These are phyloP conservation scores for Geotrichum europaeum DNA, from an alignment of 1,139 yeast species.

Conservation along the genomic window DNA sequence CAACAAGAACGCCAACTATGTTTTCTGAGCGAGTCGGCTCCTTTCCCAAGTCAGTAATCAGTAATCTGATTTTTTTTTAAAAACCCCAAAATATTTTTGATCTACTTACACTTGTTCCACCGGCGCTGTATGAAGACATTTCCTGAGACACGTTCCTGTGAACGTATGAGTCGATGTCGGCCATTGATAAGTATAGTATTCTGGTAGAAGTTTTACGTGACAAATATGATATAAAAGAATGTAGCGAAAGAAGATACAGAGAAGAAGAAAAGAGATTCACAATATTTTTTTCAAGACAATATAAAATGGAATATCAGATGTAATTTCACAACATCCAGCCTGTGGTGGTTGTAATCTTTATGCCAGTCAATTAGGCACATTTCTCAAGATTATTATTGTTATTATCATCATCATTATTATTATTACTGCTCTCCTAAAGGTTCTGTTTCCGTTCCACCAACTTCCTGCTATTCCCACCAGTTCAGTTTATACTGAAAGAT, in stretches of 20 bases:
- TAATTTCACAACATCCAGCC: neutral
- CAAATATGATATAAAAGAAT: neutral
- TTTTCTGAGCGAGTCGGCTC: neutral
- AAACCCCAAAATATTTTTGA: neutral
- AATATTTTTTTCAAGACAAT: neutral
- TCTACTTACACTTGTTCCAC: neutral
- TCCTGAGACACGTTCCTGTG: neutral
- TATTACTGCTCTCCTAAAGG: too few relatives aligned
- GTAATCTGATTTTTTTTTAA: too few relatives aligned
- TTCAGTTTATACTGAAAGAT: neutral
- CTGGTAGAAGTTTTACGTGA: neutral
- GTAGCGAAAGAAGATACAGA: neutral
- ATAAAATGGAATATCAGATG: neutral
- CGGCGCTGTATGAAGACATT: neutral
- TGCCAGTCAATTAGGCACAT: neutral
- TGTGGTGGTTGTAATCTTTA: neutral
- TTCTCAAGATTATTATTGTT: neutral
- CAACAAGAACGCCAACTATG: slow-evolving; percentile 14
- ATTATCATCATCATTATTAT: too few relatives aligned
- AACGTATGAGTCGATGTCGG: neutral
- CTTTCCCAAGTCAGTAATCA: neutral
- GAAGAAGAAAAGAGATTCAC: neutral
- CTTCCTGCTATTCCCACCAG: too few relatives aligned
- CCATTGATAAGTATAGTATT: neutral
- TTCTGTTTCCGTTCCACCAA: too few relatives aligned